phyloP scores from a whole-genome alignment of 2,329 filamentous ascomycete species.

The Conoideocrella luteorostrata region DNA sequence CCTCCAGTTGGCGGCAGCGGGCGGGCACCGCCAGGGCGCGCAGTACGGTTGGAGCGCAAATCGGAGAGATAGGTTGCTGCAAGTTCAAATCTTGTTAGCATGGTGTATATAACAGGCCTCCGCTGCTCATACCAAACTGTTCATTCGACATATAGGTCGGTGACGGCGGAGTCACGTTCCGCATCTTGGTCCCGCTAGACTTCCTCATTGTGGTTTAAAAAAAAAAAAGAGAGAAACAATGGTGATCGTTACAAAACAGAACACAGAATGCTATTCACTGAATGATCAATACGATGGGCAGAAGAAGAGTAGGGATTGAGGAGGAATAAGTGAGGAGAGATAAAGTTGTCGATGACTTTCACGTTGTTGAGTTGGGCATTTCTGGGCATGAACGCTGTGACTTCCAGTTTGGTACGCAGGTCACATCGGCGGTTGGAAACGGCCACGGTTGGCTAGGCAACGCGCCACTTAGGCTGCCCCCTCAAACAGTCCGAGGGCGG shows the following conservation, averaged over 20 bases:
- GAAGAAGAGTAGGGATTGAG: not conserved
- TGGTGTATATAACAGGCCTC: no score
- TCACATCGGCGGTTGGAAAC: slow-evolving; percentile 3
- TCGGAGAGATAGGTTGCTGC: slow-evolving; percentile 65
- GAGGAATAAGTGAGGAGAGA: not conserved
- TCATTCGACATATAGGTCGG: slow-evolving; percentile 61
- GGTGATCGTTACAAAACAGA: not conserved
- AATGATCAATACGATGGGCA: not conserved
- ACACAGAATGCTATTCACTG: not conserved
- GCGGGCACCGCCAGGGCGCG: slow-evolving; percentile 64
- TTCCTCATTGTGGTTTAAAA: slow-evolving; percentile 24
- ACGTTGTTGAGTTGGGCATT: slow-evolving; percentile 6
- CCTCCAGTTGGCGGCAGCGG: slow-evolving; percentile 44
- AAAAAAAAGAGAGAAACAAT: not conserved
- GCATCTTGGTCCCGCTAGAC: slow-evolving; percentile 29
- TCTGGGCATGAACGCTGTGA: slow-evolving; percentile 1
- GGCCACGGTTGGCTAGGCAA: slow-evolving; percentile 18
- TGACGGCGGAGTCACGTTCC: slow-evolving; percentile 55
- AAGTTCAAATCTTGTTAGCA: slow-evolving; percentile 7
- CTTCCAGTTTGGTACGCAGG: slow-evolving; percentile 11
- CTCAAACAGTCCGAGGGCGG: no score
- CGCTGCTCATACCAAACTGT: slow-evolving; percentile 51
- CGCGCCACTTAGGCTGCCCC: slow-evolving; percentile 5
- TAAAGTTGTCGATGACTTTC: slow-evolving; percentile 8
- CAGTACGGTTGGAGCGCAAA: slow-evolving; percentile 60